Evolutionary conservation across 805 yeast species (phyloP).

Genomic region (Ogataea chonburiensis): DNA sequence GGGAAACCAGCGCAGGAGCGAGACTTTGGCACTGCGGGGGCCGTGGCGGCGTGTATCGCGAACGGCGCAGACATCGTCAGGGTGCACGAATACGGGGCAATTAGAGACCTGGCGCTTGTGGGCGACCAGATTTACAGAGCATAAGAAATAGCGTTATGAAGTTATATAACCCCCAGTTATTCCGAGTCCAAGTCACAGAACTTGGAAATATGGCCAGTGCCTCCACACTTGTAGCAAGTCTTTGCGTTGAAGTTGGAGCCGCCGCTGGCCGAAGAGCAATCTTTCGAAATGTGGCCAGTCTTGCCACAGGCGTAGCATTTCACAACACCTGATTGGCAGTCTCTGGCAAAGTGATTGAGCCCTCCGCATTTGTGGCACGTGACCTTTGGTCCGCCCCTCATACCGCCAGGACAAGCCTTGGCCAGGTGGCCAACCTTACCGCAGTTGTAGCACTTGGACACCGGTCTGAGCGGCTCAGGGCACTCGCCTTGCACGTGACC

Average conservation of each 20-base stretch:
- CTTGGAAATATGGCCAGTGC: constrained; percentile 84
- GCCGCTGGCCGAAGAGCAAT: constrained; percentile 61
- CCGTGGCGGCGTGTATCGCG: constrained; percentile 68
- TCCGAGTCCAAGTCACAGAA: constrained; percentile 47
- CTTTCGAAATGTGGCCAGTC: constrained; percentile 85
- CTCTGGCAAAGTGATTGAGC: constrained; percentile 90
- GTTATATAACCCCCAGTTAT: constrained; percentile 6
- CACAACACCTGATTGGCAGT: constrained; percentile 64
- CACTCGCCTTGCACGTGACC: constrained; percentile 91
- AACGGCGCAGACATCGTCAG: constrained; percentile 73
- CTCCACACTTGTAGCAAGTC: constrained; percentile 73
- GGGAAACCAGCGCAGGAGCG: constrained; percentile 62
- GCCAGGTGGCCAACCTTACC: constrained; percentile 80
- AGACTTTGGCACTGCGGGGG: constrained; percentile 72
- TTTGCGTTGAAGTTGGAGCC: constrained; percentile 47
- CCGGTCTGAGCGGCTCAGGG: constrained; percentile 52
- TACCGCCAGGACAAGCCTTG: constrained; percentile 51
- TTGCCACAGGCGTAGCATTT: constrained; percentile 94
- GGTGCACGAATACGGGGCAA: constrained; percentile 78
- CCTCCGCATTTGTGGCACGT: constrained; percentile 91
- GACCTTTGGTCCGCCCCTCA: constrained; percentile 36
- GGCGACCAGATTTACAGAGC: constrained; percentile 72
- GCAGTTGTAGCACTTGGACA: constrained; percentile 79
- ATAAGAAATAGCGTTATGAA: constrained; percentile 8
- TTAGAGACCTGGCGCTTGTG: constrained; percentile 49